phyloP scores from a whole-genome alignment of 169 alveolate species.

The Sarcocystis neurona region DNA sequence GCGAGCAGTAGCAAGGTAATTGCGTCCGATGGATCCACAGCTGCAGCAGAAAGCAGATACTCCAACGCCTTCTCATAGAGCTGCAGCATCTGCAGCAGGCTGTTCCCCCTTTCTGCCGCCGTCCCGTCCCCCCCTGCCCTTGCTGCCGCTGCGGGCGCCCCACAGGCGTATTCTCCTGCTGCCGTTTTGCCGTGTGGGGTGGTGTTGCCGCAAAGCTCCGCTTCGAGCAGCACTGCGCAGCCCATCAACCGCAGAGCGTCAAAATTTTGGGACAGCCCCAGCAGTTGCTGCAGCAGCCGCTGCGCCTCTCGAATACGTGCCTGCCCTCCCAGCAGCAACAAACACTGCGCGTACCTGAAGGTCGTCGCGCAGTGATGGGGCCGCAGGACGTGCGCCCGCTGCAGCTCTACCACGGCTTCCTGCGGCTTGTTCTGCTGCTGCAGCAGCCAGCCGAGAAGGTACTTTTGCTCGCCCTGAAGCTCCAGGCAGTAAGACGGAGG shows the following conservation, averaged over 20 bases:
- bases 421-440: slow-evolving; percentile 38
- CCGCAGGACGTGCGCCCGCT: slow-evolving; percentile 31
- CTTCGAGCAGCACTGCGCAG: slow-evolving; percentile 10
- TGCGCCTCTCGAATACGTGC: slow-evolving; percentile 19
- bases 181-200: neutral
- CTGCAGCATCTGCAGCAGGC: too few species aligned
- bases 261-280: neutral
- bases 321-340: neutral
- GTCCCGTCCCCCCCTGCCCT: neutral
- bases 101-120: neutral
- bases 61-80: slow-evolving; percentile 2
- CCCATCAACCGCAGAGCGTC: slow-evolving; percentile 15
- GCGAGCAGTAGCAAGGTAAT: slow-evolving; percentile 18
- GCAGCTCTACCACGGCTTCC: slow-evolving; percentile 32
- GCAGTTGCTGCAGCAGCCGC: neutral
- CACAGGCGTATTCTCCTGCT: neutral
- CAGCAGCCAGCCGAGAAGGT: slow-evolving; percentile 47
- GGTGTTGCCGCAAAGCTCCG: neutral
- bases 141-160: neutral
- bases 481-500: slow-evolving; percentile 20
- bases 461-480: slow-evolving; percentile 24
- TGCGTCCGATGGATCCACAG: neutral
- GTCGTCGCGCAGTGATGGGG: slow-evolving; percentile 12
- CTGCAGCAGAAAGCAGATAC: slow-evolving; percentile 6
- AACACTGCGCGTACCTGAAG: slow-evolving; percentile 27